Conservation (phyloP, 1,139 yeast species). For the Magnusiomyces sp. region DNA sequence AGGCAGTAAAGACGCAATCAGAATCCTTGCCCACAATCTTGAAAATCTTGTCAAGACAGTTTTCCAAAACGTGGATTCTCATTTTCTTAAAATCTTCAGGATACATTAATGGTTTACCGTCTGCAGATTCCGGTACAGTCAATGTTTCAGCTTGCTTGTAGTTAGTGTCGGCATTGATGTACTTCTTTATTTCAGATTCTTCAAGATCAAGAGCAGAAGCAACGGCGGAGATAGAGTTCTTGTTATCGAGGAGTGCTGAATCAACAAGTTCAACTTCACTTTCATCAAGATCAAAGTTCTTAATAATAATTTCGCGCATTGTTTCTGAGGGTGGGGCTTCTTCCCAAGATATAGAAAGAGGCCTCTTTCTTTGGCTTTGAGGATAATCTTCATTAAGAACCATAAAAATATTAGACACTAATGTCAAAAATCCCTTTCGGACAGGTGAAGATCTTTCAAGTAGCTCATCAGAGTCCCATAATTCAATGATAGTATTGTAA, state of each 20-base stretch:
- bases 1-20: constrained; percentile 40
- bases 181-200: constrained; percentile 2
- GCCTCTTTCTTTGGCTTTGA: constrained; percentile 16
- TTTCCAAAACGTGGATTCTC: constrained; percentile 30
- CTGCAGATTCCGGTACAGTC: not conserved
- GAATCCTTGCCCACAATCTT: constrained; percentile 45
- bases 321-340: constrained; percentile 46
- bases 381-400: constrained; percentile 19
- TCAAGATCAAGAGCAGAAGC: not conserved
- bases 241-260: not conserved
- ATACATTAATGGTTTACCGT: constrained; percentile 1
- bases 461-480: constrained; percentile 26
- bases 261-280: constrained; percentile 28
- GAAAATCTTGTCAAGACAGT: constrained; percentile 42
- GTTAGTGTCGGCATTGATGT: not conserved
- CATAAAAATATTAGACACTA: constrained; percentile 17
- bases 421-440: no score
- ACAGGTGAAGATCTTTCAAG: no score
- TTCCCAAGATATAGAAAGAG: constrained; percentile 29
- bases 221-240: not conserved
- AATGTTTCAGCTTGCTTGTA: constrained; percentile 1
- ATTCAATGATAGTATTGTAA: constrained; percentile 16
- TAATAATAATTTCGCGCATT: constrained; percentile 40
- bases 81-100: constrained; percentile 35
- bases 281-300: constrained; percentile 38